Conservation (phyloP, 164 flowering plant species). For the Aristolochia californica region DNA sequence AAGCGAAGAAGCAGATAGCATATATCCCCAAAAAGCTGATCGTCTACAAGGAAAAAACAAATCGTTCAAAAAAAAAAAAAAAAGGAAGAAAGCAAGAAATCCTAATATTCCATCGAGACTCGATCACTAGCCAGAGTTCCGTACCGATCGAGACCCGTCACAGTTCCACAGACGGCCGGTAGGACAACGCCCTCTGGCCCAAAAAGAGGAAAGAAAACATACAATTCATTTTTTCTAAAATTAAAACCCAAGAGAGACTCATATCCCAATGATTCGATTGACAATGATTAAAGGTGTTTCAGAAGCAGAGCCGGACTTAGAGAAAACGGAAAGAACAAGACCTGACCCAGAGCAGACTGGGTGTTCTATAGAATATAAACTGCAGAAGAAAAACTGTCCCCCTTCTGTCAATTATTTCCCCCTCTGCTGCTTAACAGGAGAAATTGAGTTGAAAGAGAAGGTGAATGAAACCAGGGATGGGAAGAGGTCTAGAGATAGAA, state of each 20-base stretch:
- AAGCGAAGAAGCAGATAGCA: too few species aligned
- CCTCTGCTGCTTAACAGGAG: neutral
- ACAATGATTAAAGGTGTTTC: neutral
- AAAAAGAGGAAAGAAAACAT: too few species aligned
- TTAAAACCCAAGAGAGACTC: neutral
- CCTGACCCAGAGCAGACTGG: neutral
- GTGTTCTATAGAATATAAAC: neutral
- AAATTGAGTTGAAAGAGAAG: neutral
- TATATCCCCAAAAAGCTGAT: too few species aligned
- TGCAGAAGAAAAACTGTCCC: neutral
- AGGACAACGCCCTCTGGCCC: too few species aligned
- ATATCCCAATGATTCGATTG: neutral
- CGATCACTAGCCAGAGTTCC: too few species aligned
- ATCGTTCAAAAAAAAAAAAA: too few species aligned
- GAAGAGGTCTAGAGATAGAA: neutral
- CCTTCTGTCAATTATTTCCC: neutral
- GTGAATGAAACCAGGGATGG: neutral
- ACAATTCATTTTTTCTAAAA: too few species aligned
- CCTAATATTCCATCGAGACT: too few species aligned
- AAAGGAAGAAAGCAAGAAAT: too few species aligned
- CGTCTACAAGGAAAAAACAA: too few species aligned
- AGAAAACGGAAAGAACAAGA: neutral
- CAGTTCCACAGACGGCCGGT: too few species aligned
- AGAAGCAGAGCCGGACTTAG: neutral
- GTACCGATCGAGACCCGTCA: too few species aligned